These are phyloP conservation scores for Saturnispora diversa DNA, from an alignment of 805 yeast genomes.

Conservation along the genomic window DNA sequence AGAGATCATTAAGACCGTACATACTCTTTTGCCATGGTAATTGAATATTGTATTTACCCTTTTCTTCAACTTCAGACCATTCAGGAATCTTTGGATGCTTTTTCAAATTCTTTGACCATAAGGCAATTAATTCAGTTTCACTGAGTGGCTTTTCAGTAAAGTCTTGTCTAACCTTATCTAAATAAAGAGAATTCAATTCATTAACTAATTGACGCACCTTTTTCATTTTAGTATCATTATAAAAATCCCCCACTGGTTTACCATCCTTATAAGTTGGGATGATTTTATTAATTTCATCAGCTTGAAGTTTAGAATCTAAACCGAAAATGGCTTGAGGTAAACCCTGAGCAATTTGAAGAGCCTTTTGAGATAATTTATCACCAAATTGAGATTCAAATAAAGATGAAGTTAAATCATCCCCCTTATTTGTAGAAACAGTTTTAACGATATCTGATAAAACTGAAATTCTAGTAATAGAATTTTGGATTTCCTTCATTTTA, in stretches of 20 bases:
- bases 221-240: conserved; percentile 26
- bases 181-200: conserved; percentile 28
- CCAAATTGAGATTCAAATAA: conserved; percentile 34
- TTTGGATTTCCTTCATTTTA: conserved; percentile 28
- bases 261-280: conserved; percentile 27
- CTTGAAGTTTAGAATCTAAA: conserved; percentile 34
- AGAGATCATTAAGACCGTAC: conserved; percentile 71
- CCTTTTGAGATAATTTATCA: conserved; percentile 25
- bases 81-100: conserved; percentile 35
- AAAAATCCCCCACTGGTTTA: conserved; percentile 22
- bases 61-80: conserved; percentile 28
- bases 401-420: conserved; percentile 20
- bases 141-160: conserved; percentile 21
- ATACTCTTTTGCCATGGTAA: conserved; percentile 79
- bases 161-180: conserved; percentile 28
- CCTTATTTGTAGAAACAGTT: conserved; percentile 16
- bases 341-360: conserved; percentile 31
- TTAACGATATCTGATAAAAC: conserved; percentile 38
- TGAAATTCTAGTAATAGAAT: conserved; percentile 37
- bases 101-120: conserved; percentile 42
- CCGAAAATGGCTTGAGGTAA: conserved; percentile 22
- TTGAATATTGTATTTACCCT: conserved; percentile 34
- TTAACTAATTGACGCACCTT: conserved; percentile 29
- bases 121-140: conserved; percentile 24
- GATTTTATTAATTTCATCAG: conserved; percentile 43